phyloP scores from a whole-genome alignment of 768 basidiomycete species.

The Cystofilobasidium macerans region DNA sequence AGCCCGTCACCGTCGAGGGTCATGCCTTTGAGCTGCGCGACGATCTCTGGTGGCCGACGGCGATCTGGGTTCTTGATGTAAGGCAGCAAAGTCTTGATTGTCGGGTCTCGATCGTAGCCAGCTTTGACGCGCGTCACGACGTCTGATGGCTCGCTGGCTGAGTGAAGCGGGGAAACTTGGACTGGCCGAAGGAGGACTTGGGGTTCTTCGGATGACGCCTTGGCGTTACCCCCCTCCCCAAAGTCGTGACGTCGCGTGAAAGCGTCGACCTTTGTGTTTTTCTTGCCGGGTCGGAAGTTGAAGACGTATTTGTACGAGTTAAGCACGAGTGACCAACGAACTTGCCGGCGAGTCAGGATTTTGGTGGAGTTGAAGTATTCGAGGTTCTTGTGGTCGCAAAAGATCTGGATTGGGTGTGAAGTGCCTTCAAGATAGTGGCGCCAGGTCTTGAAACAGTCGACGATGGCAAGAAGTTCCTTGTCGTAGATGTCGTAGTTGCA shows the following conservation, averaged over 20 bases:
- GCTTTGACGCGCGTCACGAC: background rate
- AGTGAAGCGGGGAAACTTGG: background rate
- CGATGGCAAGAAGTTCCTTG: slow-evolving; percentile 46
- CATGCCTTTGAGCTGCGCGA: background rate
- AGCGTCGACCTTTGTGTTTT: slow-evolving; percentile 2
- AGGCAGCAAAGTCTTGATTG: background rate
- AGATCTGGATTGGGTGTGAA: background rate
- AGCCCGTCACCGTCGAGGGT: slow-evolving; percentile 4
- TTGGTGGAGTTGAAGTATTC: slow-evolving; percentile 13
- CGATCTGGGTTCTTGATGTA: background rate
- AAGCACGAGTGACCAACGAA: slow-evolving; percentile 7
- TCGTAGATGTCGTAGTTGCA: slow-evolving; percentile 47
- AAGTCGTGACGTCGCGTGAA: slow-evolving; percentile 5
- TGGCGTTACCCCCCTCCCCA: slow-evolving; percentile 12
- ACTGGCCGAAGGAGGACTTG: background rate
- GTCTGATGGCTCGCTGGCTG: background rate
- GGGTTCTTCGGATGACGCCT: background rate
- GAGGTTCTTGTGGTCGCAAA: slow-evolving; percentile 8
- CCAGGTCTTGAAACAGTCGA: slow-evolving; percentile 29
- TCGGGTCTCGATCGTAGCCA: background rate
- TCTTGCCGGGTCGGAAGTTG: slow-evolving; percentile 8
- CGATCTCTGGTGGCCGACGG: background rate
- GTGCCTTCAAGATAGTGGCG: slow-evolving; percentile 6
- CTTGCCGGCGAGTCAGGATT: slow-evolving; percentile 7
- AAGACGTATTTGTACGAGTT: slow-evolving; percentile 5